phyloP scores from a whole-genome alignment of 169 alveolate genomes.

The Plasmodium gaboni region DNA sequence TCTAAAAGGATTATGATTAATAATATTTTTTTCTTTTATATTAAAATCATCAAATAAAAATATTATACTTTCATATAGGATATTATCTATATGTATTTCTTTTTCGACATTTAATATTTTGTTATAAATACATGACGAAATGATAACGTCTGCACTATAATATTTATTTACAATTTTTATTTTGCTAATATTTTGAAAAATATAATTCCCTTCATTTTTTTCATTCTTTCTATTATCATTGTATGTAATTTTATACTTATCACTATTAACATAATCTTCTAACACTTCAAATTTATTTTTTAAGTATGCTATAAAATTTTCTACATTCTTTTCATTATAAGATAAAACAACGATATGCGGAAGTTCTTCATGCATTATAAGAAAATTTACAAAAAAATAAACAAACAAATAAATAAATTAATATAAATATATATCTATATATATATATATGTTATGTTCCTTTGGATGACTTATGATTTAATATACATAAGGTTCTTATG shows the following conservation, averaged over 20 bases:
- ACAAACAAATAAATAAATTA: background rate
- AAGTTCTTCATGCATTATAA: background rate
- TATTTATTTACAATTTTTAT: slow-evolving; percentile 52
- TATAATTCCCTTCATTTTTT: background rate
- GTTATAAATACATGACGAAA: slow-evolving; percentile 24
- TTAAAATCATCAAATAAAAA: slow-evolving; percentile 45
- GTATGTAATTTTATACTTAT: slow-evolving; percentile 5
- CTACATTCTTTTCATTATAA: slow-evolving; percentile 11
- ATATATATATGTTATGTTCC: background rate
- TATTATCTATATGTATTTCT: slow-evolving; percentile 25
- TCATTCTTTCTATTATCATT: background rate
- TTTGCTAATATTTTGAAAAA: slow-evolving; percentile 25
- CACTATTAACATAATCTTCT: slow-evolving; percentile 20
- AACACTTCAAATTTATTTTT: slow-evolving; percentile 19
- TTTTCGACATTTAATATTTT: background rate
- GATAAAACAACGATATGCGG: slow-evolving; percentile 62
- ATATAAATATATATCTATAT: background rate
- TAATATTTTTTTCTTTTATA: slow-evolving; percentile 17
- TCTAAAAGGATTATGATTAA: slow-evolving; percentile 51
- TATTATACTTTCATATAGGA: slow-evolving; percentile 50
- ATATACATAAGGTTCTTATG: too few species aligned
- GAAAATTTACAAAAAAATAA: background rate
- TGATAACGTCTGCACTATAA: slow-evolving; percentile 32
- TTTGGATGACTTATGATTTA: too few species aligned
- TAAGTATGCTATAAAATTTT: slow-evolving; percentile 10